Percentiles rank a stretch among this genome's conserved stretches.
These are phyloP conservation scores for Platismatia glauca DNA, from an alignment of 495 filamentous ascomycete species.

Conservation along the genomic window DNA sequence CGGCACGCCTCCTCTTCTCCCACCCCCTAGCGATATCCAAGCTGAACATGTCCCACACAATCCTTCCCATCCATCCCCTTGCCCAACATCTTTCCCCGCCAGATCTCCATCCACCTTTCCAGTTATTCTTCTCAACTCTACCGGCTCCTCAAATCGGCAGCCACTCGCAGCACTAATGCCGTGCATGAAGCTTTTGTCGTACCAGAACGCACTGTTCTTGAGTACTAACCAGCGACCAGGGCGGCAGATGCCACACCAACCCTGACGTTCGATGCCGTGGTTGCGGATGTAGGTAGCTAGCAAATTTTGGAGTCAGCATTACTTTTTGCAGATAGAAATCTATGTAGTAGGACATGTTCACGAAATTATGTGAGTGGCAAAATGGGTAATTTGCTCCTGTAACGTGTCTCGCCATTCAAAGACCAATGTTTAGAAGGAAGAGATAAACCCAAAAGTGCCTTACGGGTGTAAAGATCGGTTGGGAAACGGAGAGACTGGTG, in stretches of 20 bases:
- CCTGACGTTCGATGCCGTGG: conserved; percentile 72
- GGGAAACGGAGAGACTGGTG: conserved; percentile 72
- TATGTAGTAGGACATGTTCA: no score
- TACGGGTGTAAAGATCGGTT: conserved; percentile 65
- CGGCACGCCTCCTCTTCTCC: conserved; percentile 78
- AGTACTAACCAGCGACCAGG: conserved; percentile 72
- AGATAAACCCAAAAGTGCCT: no score
- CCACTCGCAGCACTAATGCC: conserved; percentile 73
- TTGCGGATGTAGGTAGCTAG: conserved; percentile 58
- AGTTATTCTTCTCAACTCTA: neutral
- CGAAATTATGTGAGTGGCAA: no score
- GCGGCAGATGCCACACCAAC: conserved; percentile 79
- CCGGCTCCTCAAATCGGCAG: conserved; percentile 46
- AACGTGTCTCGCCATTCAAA: no score
- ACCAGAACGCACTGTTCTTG: conserved; percentile 81
- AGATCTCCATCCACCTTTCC: conserved; percentile 48
- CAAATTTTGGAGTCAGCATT: no score
- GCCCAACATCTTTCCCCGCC: conserved; percentile 58
- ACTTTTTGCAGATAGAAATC: no score
- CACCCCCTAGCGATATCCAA: conserved; percentile 70
- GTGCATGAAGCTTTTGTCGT: conserved; percentile 75
- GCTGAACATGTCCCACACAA: conserved; percentile 68
- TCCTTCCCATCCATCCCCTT: conserved; percentile 73
- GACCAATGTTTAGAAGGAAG: no score
- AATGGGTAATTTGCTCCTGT: no score